Percentiles rank a stretch among this genome's conserved stretches.
phyloP scores from a whole-genome alignment of 1,284 basidiomycete genomes.

The Trichosporon sp. region DNA sequence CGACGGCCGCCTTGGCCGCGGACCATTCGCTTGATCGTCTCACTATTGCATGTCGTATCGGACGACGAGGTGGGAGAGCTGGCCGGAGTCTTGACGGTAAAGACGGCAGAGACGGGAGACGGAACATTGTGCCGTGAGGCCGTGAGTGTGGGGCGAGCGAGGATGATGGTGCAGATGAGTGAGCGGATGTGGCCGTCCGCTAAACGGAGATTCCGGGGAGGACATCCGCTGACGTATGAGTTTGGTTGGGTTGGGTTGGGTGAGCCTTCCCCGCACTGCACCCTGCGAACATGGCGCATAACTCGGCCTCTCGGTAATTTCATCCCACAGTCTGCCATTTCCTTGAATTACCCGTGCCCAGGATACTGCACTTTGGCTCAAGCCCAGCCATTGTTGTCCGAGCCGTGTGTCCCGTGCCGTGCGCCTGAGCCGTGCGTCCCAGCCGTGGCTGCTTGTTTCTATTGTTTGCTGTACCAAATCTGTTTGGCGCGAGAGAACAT shows the following conservation, averaged over 20 bases:
- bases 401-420: not conserved
- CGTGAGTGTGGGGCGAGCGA: not conserved
- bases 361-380: too few relatives aligned
- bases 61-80: not conserved
- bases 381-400: not conserved
- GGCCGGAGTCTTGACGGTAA: not conserved
- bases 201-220: not conserved
- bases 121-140: slow-evolving; percentile 2
- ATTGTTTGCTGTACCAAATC: not conserved
- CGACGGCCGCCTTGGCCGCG: not conserved
- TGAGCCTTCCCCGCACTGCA: not conserved
- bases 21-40: slow-evolving; percentile 6
- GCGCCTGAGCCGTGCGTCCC: not conserved
- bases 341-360: slow-evolving; percentile 2
- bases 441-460: not conserved
- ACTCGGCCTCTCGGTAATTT: slow-evolving; percentile 14
- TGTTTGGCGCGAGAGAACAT: not conserved
- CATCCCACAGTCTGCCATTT: not conserved
- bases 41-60: not conserved
- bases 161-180: not conserved
- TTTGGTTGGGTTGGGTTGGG: too few relatives aligned
- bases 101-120: not conserved
- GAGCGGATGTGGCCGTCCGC: not conserved
- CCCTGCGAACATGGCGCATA: not conserved
- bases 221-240: not conserved